These are phyloP conservation scores for Adansonia madagascariensis DNA, from an alignment of 441 rosid species.

Conservation along the genomic window DNA sequence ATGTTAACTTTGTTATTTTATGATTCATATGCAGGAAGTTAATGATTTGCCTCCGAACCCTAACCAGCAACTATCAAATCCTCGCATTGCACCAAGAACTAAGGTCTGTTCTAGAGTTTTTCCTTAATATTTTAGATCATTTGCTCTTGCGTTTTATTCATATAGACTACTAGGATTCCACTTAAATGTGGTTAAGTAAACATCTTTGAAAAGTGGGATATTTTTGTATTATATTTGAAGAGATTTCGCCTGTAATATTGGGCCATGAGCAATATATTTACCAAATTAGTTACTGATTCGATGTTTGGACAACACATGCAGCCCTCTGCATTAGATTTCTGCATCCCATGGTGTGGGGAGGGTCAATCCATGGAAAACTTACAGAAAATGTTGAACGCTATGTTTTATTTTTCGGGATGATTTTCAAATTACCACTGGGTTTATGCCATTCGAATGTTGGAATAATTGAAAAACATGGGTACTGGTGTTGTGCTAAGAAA, in stretches of 20 bases:
- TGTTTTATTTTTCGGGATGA: neutral
- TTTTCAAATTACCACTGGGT: neutral
- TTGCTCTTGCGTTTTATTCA: constrained; percentile 13
- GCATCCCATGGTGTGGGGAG: neutral
- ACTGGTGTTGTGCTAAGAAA: constrained; percentile 7
- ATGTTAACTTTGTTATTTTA: constrained; percentile 31
- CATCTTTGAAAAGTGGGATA: constrained; percentile 15
- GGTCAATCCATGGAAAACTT: neutral
- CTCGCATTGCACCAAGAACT: constrained; percentile 68
- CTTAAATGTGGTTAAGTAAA: constrained; percentile 18
- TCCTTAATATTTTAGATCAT: neutral
- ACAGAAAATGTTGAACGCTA: neutral
- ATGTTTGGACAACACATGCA: neutral
- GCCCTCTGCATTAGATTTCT: neutral
- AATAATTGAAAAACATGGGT: neutral
- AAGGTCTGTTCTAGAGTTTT: constrained; percentile 59
- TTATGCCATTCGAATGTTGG: neutral
- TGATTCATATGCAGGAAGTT: constrained; percentile 59
- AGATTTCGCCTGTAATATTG: neutral
- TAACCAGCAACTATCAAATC: constrained; percentile 71
- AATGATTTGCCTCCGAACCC: constrained; percentile 93
- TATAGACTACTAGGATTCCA: constrained; percentile 2
- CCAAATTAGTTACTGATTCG: neutral
- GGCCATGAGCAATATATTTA: neutral
- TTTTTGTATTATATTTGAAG: constrained; percentile 3